These are phyloP conservation scores for Sisymbrium irio DNA, from an alignment of 345 rosid species.

Conservation along the genomic window DNA sequence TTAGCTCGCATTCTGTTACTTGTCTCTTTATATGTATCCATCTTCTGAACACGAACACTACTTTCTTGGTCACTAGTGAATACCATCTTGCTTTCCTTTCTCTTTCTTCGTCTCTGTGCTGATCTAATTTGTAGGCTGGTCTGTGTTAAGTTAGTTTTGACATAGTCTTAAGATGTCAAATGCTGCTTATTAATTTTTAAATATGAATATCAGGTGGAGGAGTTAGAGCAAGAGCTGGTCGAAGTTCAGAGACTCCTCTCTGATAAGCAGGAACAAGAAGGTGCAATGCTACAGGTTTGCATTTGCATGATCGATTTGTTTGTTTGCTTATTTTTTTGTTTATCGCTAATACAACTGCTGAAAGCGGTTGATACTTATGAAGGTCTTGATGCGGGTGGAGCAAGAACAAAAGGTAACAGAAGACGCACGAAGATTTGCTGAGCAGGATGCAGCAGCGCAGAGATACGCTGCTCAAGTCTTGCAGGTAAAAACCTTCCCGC, in stretches of 20 bases:
- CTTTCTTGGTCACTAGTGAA: not conserved
- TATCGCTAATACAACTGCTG: conserved; percentile 9
- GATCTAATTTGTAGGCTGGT: not conserved
- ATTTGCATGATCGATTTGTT: conserved; percentile 19
- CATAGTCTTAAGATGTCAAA: conserved; percentile 16
- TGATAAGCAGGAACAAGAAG: conserved; percentile 99
- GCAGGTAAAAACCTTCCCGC: conserved; percentile 45
- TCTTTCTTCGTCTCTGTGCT: conserved; percentile 10
- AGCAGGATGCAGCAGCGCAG: conserved; percentile 98
- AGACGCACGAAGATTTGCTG: conserved; percentile 98
- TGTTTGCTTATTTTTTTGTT: not conserved
- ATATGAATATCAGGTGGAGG: conserved; percentile 69
- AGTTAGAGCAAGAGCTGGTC: conserved; percentile 73
- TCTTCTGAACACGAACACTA: not conserved
- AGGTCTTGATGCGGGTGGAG: conserved; percentile 99
- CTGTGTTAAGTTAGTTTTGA: conserved; percentile 18
- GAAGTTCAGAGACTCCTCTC: conserved; percentile 72
- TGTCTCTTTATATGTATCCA: too few species aligned
- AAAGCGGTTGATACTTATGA: too few species aligned
- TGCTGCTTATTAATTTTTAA: not conserved
- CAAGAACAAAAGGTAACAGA: conserved; percentile 97
- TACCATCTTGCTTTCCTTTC: conserved; percentile 1
- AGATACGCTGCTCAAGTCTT: conserved; percentile 90
- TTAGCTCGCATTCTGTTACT: too few species aligned
- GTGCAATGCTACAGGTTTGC: conserved; percentile 92